Base-by-base conservation (phyloP, 2,329 filamentous ascomycete genomes). In the Penicillium sp. region DNA sequence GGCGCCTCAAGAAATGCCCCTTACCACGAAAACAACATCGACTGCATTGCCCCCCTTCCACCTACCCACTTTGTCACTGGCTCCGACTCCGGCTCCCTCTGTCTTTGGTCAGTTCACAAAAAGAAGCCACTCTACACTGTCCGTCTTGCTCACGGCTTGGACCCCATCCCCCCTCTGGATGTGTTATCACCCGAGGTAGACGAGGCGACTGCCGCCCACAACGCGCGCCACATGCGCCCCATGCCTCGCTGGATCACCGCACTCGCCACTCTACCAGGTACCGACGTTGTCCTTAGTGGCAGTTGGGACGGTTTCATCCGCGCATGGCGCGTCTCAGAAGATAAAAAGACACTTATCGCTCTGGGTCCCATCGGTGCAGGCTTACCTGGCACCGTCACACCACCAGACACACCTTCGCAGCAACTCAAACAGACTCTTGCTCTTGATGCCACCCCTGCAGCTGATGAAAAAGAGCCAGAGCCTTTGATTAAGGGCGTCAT, bases 271-370 rank as follows among this genome's bases (percentile, higher is more conserved):
- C 82, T 99, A 46, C 93, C 94, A 0, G 97, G 92, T 72, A 93
- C 91, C 6, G 91, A 99, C 67, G 79, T 96, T 48, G 85, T 99
- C 54, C 79, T 99, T 48, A 95, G 87, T 61, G 94, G 93, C 32
- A 96, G 91, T 73, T 99, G 93, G 92, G 94, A 96, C 69, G 94
- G 94, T 3, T 86, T 84, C 72, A 81, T 99, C 55, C 82, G 93
- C 47, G 87, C 87, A 6, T 99, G 94, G 94, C 86, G 82, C 57
- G 80, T 99, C 21, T 88, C 86, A 50, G 85, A 90, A 40, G 93
- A 97, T 71, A 94, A 92, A 76, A 85, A 84, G 71, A 86, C 81
- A 60, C 82, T 99, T 42, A 86, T 94, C 66, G 76, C 84, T 0
- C 74, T 91, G 8, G 91, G 91, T 1, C 79, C 85, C 1, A 77